Percentiles rank a stretch among this genome's conserved stretches.
phyloP scores from a whole-genome alignment of 2,329 filamentous ascomycete genomes.

The Hymenoscyphus occultus region DNA sequence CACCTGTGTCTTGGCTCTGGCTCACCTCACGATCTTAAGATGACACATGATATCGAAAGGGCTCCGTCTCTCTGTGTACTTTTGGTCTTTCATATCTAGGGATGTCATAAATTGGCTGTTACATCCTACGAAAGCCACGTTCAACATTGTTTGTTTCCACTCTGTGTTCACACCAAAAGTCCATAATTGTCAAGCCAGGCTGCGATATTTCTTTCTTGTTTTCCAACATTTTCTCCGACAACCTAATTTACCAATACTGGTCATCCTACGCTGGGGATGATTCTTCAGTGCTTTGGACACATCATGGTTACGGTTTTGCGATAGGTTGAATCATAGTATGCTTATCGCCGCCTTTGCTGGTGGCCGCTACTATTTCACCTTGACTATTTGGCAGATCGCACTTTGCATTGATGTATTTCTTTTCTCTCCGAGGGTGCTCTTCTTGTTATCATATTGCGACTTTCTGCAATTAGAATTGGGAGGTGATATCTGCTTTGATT shows the following conservation, averaged over 20 bases:
- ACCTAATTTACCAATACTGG: conserved; percentile 44
- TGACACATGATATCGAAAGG: conserved; percentile 33
- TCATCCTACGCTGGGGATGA: conserved; percentile 55
- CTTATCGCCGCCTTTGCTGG: conserved; percentile 23
- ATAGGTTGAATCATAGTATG: conserved; percentile 27
- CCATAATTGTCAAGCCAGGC: conserved; percentile 25
- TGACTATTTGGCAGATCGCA: conserved; percentile 26
- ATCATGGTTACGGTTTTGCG: conserved; percentile 60
- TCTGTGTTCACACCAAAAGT: conserved; percentile 21
- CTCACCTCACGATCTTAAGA: conserved; percentile 34
- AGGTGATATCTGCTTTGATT: conserved; percentile 25
- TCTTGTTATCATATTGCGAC: conserved; percentile 24
- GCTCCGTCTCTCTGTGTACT: conserved; percentile 32
- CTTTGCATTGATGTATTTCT: conserved; percentile 29
- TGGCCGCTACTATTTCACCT: conserved; percentile 26
- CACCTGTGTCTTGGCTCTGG: conserved; percentile 23
- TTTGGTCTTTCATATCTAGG: conserved; percentile 37
- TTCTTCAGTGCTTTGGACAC: conserved; percentile 58
- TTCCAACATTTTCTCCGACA: conserved; percentile 36
- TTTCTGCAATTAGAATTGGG: conserved; percentile 18
- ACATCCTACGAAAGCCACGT: conserved; percentile 34
- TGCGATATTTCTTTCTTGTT: conserved; percentile 36
- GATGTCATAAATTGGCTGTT: conserved; percentile 35
- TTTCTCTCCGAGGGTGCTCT: conserved; percentile 19
- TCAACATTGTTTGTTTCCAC: conserved; percentile 30